phyloP scores from a whole-genome alignment of 306 rosid species.

The Corylus americana region DNA sequence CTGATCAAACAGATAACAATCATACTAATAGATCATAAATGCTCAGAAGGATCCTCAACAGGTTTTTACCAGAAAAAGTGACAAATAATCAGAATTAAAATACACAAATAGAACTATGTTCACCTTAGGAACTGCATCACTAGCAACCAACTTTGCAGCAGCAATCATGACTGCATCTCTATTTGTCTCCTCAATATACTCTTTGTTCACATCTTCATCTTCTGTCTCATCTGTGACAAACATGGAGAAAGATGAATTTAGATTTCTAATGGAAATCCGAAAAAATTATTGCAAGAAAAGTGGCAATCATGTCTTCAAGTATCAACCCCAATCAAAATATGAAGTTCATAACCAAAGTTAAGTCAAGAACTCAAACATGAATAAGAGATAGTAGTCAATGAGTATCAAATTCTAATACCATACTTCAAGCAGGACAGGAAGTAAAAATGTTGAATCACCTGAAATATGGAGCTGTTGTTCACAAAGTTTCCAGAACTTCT shows the following conservation, averaged over 20 bases:
- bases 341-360: conserved; percentile 14
- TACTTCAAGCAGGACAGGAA: not conserved
- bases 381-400: conserved; percentile 7
- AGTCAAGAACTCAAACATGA: conserved; percentile 18
- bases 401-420: not conserved
- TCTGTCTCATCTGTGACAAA: conserved; percentile 69
- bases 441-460: conserved; percentile 43
- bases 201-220: conserved; percentile 76
- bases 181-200: conserved; percentile 76
- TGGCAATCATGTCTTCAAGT: conserved; percentile 4
- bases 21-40: not conserved
- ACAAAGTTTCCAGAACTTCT: conserved; percentile 81
- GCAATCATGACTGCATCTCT: conserved; percentile 75
- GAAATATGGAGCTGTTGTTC: conserved; percentile 67
- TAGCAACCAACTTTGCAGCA: conserved; percentile 69
- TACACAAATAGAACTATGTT: conserved; percentile 11
- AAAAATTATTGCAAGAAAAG: conserved; percentile 13
- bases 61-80: conserved; percentile 3
- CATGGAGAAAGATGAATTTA: conserved; percentile 17
- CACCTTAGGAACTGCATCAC: conserved; percentile 73
- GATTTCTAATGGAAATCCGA: conserved; percentile 14
- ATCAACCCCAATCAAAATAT: conserved; percentile 23
- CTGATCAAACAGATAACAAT: conserved; percentile 12
- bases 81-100: not conserved
- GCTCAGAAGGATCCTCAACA: not conserved